A percentile compares a stretch with the other conserved stretches of the same genome.
phyloP scores from a whole-genome alignment of 1,284 basidiomycete species.

The Fomes fomentarius region DNA sequence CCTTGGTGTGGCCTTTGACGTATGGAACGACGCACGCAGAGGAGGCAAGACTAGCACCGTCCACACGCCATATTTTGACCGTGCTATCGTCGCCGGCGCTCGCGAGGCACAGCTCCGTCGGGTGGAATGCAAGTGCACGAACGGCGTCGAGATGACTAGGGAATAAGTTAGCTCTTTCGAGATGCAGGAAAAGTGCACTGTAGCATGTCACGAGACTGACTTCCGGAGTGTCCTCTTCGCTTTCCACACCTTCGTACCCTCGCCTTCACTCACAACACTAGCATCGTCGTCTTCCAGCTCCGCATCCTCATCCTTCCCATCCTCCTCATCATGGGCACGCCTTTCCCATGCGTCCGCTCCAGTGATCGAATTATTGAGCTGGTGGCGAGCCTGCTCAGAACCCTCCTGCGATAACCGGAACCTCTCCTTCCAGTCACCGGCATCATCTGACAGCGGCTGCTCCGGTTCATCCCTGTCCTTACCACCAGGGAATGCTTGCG shows the following conservation, averaged over 20 bases:
- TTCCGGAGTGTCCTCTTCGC: constrained; percentile 84
- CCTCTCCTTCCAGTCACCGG: constrained; percentile 82
- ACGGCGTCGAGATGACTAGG: constrained; percentile 92
- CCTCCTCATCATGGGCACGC: constrained; percentile 53
- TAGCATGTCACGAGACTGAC: constrained; percentile 52
- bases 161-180: constrained; percentile 27
- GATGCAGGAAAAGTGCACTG: constrained; percentile 12
- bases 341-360: constrained; percentile 44
- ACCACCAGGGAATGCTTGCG: constrained; percentile 28
- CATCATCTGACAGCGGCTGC: constrained; percentile 73
- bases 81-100: constrained; percentile 95
- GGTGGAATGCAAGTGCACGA: constrained; percentile 87
- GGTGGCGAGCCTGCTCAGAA: constrained; percentile 39
- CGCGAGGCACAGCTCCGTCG: constrained; percentile 80
- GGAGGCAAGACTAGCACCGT: constrained; percentile 70
- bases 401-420: constrained; percentile 65
- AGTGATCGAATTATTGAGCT: constrained; percentile 29
- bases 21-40: constrained; percentile 57
- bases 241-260: constrained; percentile 80
- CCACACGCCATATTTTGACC: constrained; percentile 94
- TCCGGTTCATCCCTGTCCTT: constrained; percentile 57
- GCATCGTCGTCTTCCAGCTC: constrained; percentile 55
- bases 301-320: constrained; percentile 46
- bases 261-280: constrained; percentile 64
- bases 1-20: constrained; percentile 15